Percentiles rank a stretch among this genome's conserved stretches.
phyloP scores from a whole-genome alignment of 805 yeast species.

The Tetrapisispora taiwanensis region DNA sequence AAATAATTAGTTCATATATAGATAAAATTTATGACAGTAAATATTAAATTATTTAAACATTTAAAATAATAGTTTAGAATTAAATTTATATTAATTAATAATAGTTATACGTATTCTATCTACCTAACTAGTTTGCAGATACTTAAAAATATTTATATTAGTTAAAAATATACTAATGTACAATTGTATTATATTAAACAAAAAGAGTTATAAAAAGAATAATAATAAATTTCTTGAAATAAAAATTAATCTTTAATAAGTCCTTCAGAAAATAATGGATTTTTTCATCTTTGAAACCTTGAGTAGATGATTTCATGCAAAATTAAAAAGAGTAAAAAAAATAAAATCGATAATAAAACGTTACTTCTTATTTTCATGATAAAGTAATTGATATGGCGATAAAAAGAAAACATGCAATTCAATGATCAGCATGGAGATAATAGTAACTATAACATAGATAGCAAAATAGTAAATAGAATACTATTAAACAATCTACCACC shows the following conservation, averaged over 20 bases:
- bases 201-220: background rate
- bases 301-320: constrained; percentile 5
- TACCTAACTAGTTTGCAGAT: constrained; percentile 7
- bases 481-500: constrained; percentile 17
- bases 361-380: background rate
- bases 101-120: constrained; percentile 10
- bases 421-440: background rate
- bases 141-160: constrained; percentile 4
- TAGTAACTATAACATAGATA: constrained; percentile 1
- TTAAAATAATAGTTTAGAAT: no score
- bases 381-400: background rate
- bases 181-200: constrained; percentile 6
- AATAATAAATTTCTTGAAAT: background rate
- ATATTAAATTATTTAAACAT: no score
- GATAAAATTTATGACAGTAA: no score
- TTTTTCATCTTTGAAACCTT: constrained; percentile 2
- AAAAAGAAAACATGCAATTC: background rate
- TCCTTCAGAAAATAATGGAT: constrained; percentile 4
- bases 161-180: constrained; percentile 7
- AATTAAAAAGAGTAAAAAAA: constrained; percentile 5
- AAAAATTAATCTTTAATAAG: no score
- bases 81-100: background rate
- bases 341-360: constrained; percentile 1
- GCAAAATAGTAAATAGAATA: constrained; percentile 3
- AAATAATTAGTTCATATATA: no score